Base-by-base conservation (phyloP, 1,139 yeast genomes). In the Eremothecium sinecaudum region DNA sequence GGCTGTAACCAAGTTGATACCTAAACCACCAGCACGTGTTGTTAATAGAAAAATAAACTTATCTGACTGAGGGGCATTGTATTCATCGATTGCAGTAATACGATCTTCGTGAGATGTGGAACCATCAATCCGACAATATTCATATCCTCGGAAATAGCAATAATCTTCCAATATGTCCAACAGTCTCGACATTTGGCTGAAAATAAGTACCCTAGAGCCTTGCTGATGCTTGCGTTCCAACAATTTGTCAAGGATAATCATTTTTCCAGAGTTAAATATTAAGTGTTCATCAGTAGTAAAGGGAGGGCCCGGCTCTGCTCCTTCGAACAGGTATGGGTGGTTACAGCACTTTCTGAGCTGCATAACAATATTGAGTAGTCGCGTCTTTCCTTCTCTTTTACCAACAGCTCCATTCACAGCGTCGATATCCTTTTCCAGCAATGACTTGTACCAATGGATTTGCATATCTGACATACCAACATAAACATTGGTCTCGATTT, bases 221-320 rank as follows among this genome's bases (percentile, higher is more conserved):
- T 81, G 78, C 18, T 63, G 67, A 50, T 77, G 71, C 58, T 81
- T 67, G 45, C 82, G 78, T 46, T 72, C 73, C 44, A 90, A 63
- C 53, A 90, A 65, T 54, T 83, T 84, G 57, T 90, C 98, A 37
- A 90, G 61, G 31, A 90, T 80, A 31, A 82, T 70, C 87, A 90
- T 79, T 56, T 90, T 90, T 22, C 94, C 95, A 9, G 94, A 71
- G 55, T 90, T 90, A 58, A 57, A 77, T 8, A 90, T 78, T 46
- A 90, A 67, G 60, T 90, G 97, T 53, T 87, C 97, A 56, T 87
- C 98, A 1, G 95, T 90, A 2, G 97, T 87, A 54, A 72, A 90
- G 1, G 98, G 98, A 3, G 98, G 98, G 7, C 98, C 98, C 0
- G 97, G 97, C 57, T 90, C 98, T 1, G 98, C 98, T 25, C 98